phyloP scores from a whole-genome alignment of 2,329 filamentous ascomycete species.

The Trichoderma gracile region DNA sequence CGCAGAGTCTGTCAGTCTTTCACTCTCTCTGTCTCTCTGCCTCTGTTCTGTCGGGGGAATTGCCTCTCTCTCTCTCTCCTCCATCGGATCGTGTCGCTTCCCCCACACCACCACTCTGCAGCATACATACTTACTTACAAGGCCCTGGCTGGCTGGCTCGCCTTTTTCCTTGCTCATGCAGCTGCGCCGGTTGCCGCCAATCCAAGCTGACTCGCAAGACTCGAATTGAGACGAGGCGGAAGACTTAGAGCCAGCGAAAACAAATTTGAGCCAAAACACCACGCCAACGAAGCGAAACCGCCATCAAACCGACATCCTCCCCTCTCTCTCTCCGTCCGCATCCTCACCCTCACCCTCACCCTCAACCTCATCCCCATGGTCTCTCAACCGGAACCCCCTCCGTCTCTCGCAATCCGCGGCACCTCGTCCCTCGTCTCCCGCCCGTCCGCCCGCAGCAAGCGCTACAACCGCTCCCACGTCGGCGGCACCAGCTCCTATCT shows the following conservation, averaged over 20 bases:
- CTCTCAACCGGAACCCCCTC: constrained; percentile 58
- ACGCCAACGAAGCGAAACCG: neutral
- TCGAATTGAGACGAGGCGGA: neutral
- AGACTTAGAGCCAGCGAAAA: neutral
- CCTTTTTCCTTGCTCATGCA: constrained; percentile 17
- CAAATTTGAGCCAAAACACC: too few relatives aligned
- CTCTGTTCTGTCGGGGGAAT: neutral
- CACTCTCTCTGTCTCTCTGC: neutral
- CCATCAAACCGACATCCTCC: neutral
- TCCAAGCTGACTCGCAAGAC: constrained; percentile 16
- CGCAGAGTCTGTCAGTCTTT: neutral
- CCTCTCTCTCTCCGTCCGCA: constrained; percentile 17
- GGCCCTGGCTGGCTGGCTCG: constrained; percentile 5
- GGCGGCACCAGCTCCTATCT: constrained; percentile 66
- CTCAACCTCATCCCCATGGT: constrained; percentile 51
- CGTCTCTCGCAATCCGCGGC: constrained; percentile 59
- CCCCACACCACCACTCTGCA: neutral
- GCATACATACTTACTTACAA: neutral
- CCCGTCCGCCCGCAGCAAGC: constrained; percentile 61
- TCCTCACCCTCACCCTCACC: too few relatives aligned
- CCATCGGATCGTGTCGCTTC: neutral
- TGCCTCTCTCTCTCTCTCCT: neutral
- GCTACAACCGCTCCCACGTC: constrained; percentile 79
- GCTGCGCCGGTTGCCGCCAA: constrained; percentile 14
- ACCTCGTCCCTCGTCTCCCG: constrained; percentile 61